Evolutionary conservation across 2,329 filamentous ascomycete species (phyloP).

Genomic region (Colletotrichum euphorbiae): DNA sequence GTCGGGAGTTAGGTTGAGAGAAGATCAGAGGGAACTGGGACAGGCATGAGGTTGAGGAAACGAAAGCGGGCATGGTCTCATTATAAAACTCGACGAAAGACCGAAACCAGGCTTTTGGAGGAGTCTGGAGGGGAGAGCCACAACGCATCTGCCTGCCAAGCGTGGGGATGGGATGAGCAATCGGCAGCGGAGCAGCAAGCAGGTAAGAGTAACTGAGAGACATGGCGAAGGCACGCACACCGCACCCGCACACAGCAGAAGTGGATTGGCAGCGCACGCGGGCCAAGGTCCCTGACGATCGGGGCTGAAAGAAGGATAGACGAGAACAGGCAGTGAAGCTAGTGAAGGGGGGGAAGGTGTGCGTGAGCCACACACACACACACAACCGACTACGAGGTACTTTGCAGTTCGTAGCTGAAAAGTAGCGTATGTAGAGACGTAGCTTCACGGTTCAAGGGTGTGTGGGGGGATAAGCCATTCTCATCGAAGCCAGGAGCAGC

Average conservation of each 20-base stretch:
- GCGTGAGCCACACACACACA: slow-evolving; percentile 4
- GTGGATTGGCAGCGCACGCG: slow-evolving; percentile 30
- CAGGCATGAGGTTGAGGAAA: slow-evolving; percentile 22
- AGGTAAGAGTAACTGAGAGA: slow-evolving; percentile 34
- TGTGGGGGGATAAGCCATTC: not conserved
- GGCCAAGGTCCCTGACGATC: slow-evolving; percentile 40
- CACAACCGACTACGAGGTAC: not conserved
- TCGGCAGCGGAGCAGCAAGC: slow-evolving; percentile 18
- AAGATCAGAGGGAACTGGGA: slow-evolving; percentile 15
- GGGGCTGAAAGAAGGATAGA: slow-evolving; percentile 34
- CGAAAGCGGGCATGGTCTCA: slow-evolving; percentile 37
- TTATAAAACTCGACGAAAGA: slow-evolving; percentile 37
- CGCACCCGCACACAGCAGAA: slow-evolving; percentile 12
- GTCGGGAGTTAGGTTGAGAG: slow-evolving; percentile 16
- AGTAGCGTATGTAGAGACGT: not conserved
- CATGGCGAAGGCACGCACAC: slow-evolving; percentile 8
- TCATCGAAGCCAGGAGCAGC: not conserved
- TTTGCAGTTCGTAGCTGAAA: not conserved
- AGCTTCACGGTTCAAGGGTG: not conserved
- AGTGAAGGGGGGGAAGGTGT: not conserved
- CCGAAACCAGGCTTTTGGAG: slow-evolving; percentile 32
- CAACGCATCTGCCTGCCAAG: slow-evolving; percentile 34
- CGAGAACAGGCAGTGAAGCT: slow-evolving; percentile 17
- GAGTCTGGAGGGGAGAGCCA: not conserved
- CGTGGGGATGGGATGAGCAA: slow-evolving; percentile 37